phyloP scores from a whole-genome alignment of 1,139 yeast species.

The Saccharomycopsis hybrid region DNA sequence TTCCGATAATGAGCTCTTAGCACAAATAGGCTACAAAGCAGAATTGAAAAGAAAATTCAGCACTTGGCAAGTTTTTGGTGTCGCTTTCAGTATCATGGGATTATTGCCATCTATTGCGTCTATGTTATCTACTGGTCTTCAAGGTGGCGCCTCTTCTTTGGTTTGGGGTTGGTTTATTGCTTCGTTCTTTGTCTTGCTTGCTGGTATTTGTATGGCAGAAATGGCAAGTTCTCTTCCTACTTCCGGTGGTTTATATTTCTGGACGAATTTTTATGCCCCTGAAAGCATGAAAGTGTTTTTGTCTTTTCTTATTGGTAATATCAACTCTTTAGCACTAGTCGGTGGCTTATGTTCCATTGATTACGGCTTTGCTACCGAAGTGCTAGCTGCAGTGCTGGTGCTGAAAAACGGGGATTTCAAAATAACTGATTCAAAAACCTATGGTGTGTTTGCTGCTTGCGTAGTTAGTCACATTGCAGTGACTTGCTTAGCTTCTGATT shows the following conservation, averaged over 20 bases:
- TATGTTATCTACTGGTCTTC: slow-evolving; percentile 30
- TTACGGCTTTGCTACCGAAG: slow-evolving; percentile 51
- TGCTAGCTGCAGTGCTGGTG: slow-evolving; percentile 46
- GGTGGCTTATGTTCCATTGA: slow-evolving; percentile 53
- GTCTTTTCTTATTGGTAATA: slow-evolving; percentile 52
- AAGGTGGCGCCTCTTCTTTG: slow-evolving; percentile 50
- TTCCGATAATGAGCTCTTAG: slow-evolving; percentile 41
- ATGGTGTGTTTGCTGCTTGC: slow-evolving; percentile 51
- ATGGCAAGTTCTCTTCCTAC: slow-evolving; percentile 64
- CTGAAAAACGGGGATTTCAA: slow-evolving; percentile 41
- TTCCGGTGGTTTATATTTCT: slow-evolving; percentile 59
- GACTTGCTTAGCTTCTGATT: slow-evolving; percentile 45
- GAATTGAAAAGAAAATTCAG: slow-evolving; percentile 41
- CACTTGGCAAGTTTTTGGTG: slow-evolving; percentile 42
- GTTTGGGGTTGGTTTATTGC: slow-evolving; percentile 63
- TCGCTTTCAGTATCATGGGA: slow-evolving; percentile 48
- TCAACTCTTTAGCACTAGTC: slow-evolving; percentile 51
- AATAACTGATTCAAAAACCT: slow-evolving; percentile 41
- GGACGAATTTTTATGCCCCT: slow-evolving; percentile 54
- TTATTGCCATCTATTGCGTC: slow-evolving; percentile 42
- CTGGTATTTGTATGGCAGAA: slow-evolving; percentile 54
- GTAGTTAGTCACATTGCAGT: slow-evolving; percentile 39
- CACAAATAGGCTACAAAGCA: slow-evolving; percentile 47
- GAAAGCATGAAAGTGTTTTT: slow-evolving; percentile 35
- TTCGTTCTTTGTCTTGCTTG: slow-evolving; percentile 41